Conservation (phyloP, 192 early-diverging fungal species). For the Dispira simplex region DNA sequence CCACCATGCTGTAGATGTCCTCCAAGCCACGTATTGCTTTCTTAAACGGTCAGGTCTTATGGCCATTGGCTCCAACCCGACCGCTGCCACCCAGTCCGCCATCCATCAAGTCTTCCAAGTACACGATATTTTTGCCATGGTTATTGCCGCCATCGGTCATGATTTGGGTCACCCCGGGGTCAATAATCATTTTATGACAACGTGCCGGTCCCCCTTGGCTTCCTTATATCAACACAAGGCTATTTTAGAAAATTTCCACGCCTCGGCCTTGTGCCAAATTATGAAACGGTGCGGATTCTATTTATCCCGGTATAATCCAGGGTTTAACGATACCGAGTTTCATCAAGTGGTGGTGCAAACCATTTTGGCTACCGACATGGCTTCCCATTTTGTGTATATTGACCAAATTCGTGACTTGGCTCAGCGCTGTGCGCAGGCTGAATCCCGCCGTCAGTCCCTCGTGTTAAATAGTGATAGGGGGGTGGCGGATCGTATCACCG, state of each 20-base stretch:
- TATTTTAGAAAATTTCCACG: constrained; percentile 89
- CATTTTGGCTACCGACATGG: constrained; percentile 72
- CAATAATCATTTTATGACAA: constrained; percentile 86
- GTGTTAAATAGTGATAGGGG: constrained; percentile 27
- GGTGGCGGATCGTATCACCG: constrained; percentile 36
- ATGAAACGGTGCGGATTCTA: constrained; percentile 41
- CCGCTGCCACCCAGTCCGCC: constrained; percentile 20
- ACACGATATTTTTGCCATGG: constrained; percentile 54
- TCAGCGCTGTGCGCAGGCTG: constrained; percentile 23
- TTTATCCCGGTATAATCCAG: constrained; percentile 18
- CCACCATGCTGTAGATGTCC: constrained; percentile 89
- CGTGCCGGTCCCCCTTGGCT: constrained; percentile 64
- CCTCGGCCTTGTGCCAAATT: constrained; percentile 46
- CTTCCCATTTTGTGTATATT: constrained; percentile 62
- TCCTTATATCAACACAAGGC: constrained; percentile 85
- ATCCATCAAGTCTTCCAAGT: constrained; percentile 24
- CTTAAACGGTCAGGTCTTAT: neutral
- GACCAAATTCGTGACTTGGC: constrained; percentile 47
- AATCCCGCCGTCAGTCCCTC: constrained; percentile 22
- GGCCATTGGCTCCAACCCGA: constrained; percentile 11
- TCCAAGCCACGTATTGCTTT: constrained; percentile 65
- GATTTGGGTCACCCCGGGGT: constrained; percentile 87
- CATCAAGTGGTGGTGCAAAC: constrained; percentile 50
- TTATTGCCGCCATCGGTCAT: constrained; percentile 63
- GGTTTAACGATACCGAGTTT: constrained; percentile 45